phyloP scores from a whole-genome alignment of 192 early-diverging fungal genomes.

The Backusella liffmaniae region DNA sequence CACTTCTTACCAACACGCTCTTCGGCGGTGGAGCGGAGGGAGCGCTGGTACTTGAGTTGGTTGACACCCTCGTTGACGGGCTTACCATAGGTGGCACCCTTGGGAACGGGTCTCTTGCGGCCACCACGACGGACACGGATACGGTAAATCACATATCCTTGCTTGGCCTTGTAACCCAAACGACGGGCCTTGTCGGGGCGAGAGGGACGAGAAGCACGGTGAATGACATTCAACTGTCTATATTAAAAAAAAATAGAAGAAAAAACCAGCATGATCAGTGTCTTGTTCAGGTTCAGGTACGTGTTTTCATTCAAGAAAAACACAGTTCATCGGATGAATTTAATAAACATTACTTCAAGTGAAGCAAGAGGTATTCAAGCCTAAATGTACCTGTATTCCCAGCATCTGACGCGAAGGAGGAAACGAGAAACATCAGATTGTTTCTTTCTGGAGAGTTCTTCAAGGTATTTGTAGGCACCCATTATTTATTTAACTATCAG shows the following conservation, averaged over 20 bases:
- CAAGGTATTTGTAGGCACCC: constrained; percentile 84
- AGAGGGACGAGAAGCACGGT: too few relatives aligned
- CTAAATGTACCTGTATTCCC: constrained; percentile 86
- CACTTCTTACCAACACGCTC: constrained; percentile 96
- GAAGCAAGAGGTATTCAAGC: constrained; percentile 15
- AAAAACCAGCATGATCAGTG: neutral
- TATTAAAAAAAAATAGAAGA: neutral
- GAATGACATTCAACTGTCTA: too few relatives aligned
- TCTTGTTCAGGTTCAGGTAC: neutral
- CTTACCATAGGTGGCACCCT: constrained; percentile 99
- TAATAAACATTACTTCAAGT: constrained; percentile 19
- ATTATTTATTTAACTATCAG: neutral
- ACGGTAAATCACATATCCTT: constrained; percentile 99
- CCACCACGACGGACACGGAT: constrained; percentile 98
- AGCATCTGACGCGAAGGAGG: constrained; percentile 95
- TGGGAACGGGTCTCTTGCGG: constrained; percentile 96
- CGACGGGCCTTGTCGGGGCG: constrained; percentile 96
- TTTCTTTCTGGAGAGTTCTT: constrained; percentile 99
- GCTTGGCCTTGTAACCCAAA: constrained; percentile 99
- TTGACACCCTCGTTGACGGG: constrained; percentile 96
- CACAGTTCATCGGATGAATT: constrained; percentile 18
- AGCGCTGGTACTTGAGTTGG: constrained; percentile 99
- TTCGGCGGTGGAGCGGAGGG: constrained; percentile 92
- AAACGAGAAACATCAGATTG: constrained; percentile 99
- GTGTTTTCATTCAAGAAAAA: neutral